Base-by-base conservation (phyloP, 2,329 filamentous ascomycete genomes). In the Fusarium sp. region DNA sequence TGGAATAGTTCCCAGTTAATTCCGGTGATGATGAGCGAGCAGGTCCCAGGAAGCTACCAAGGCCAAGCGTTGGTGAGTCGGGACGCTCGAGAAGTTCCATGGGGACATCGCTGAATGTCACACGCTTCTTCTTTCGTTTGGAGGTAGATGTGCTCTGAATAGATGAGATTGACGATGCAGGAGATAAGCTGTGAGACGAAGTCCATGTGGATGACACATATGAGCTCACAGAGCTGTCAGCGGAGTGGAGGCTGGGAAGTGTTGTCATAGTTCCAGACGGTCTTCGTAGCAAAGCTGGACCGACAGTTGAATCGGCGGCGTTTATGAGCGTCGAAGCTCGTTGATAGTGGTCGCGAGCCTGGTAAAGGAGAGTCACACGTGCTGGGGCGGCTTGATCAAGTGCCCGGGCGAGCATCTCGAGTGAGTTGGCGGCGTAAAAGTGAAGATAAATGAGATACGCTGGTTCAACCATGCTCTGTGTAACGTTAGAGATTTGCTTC, bases 361-460 rank as follows among this genome's bases (percentile, higher is more conserved):
- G 83, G 37, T 81, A 79, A 8, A 89, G 80, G 9, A 89, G 79
- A 57, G 77, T 82, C 34, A 78, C 78, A 46, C 86, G 84, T 66
- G 84, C 81, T 4, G 82, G 76, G 0, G 85, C 85, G 3, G 81
- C 81, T 13, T 81, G 77, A 18, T 82, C 81, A 10, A 88, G 78
- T 37, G 82, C 80, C 29, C 83, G 82, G 2, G 86, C 86, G 70
- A 86, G 86, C 80, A 85, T 84, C 72, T 89, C 87, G 44, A 87
- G 81, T 16, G 87, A 85, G n/a, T 82, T 84, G 22, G 87, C 87
- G n/a, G 87, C 87, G 66, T 89, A 90, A 75, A 89, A 89, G 75
- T 88, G 84, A 8, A 90, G 81, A 65, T 88, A 88, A 69, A 89
- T 85, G 34, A 88, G 79, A 72, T 89, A 85, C 9, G 85, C 79